Conservation (phyloP, 345 rosid species). For the Hevea brasiliensis region DNA sequence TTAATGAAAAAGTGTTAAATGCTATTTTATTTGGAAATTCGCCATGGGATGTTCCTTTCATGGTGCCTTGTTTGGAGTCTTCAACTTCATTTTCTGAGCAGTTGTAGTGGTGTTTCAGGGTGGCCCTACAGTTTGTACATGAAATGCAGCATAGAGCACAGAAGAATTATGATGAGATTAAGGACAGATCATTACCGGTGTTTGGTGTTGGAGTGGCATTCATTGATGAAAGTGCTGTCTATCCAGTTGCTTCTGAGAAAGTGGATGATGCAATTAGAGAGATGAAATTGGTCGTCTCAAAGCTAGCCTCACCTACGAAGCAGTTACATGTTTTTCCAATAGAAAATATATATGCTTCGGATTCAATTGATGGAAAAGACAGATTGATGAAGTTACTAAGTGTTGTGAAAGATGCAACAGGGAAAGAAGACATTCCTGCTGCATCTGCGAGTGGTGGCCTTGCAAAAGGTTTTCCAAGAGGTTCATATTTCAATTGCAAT, state of each 20-base stretch:
- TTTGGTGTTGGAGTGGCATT: constrained; percentile 90
- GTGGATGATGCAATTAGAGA: constrained; percentile 40
- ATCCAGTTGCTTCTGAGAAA: constrained; percentile 31
- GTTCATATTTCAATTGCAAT: not conserved
- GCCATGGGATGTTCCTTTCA: not conserved
- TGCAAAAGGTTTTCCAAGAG: constrained; percentile 67
- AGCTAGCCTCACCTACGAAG: constrained; percentile 61
- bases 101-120: constrained; percentile 39
- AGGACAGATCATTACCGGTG: constrained; percentile 73
- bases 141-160: constrained; percentile 77
- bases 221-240: constrained; percentile 59
- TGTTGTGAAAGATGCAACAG: constrained; percentile 60
- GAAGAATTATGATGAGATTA: constrained; percentile 78
- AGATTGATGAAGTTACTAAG: constrained; percentile 52
- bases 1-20: too few species aligned
- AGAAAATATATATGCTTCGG: constrained; percentile 50
- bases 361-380: constrained; percentile 44
- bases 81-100: constrained; percentile 3
- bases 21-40: not conserved
- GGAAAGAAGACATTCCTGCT: constrained; percentile 79
- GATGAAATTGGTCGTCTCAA: constrained; percentile 44
- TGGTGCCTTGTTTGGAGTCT: not conserved
- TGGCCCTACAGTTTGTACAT: constrained; percentile 80
- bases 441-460: constrained; percentile 58
- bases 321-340: constrained; percentile 61